Percentiles rank a stretch among this genome's conserved stretches.
Evolutionary conservation across 805 yeast genomes (phyloP).

Genomic region (Metschnikowia noctiluminum): DNA sequence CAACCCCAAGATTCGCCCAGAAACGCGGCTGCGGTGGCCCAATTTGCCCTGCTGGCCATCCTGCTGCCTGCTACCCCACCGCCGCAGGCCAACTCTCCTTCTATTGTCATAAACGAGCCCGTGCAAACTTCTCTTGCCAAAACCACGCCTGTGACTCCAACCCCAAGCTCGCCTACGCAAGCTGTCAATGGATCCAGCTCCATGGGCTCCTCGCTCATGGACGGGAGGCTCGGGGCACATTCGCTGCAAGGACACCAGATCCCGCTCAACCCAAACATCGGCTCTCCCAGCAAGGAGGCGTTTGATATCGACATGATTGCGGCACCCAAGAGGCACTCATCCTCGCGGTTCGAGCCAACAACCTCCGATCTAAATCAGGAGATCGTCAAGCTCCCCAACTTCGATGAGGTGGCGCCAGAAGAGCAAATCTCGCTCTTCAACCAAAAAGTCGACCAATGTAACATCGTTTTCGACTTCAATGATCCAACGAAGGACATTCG

Average conservation of each 20-base stretch:
- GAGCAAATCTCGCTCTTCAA: constrained; percentile 78
- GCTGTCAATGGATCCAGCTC: constrained; percentile 2
- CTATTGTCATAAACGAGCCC: constrained; percentile 19
- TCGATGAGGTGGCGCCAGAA: constrained; percentile 80
- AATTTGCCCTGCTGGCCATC: constrained; percentile 6
- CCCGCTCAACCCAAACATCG: constrained; percentile 54
- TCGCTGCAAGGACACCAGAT: constrained; percentile 31
- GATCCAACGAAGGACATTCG: constrained; percentile 90
- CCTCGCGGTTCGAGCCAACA: constrained; percentile 82
- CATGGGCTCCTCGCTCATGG: constrained; percentile 8
- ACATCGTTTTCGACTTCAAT: constrained; percentile 86
- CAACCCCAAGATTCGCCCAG: neutral
- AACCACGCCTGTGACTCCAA: constrained; percentile 19
- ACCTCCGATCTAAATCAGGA: constrained; percentile 42
- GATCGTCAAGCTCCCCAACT: constrained; percentile 74
- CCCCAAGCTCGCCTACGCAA: constrained; percentile 15
- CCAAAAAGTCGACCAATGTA: constrained; percentile 91
- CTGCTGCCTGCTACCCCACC: constrained; percentile 10
- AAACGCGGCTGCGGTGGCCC: constrained; percentile 5
- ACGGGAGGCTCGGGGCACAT: constrained; percentile 16
- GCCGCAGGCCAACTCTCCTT: constrained; percentile 11
- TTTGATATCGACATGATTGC: constrained; percentile 75
- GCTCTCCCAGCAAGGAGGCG: constrained; percentile 62
- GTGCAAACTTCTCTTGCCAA: constrained; percentile 13
- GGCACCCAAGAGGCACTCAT: constrained; percentile 84